phyloP scores from a whole-genome alignment of 139 green algal species.

The Desmodesmus armatus region DNA sequence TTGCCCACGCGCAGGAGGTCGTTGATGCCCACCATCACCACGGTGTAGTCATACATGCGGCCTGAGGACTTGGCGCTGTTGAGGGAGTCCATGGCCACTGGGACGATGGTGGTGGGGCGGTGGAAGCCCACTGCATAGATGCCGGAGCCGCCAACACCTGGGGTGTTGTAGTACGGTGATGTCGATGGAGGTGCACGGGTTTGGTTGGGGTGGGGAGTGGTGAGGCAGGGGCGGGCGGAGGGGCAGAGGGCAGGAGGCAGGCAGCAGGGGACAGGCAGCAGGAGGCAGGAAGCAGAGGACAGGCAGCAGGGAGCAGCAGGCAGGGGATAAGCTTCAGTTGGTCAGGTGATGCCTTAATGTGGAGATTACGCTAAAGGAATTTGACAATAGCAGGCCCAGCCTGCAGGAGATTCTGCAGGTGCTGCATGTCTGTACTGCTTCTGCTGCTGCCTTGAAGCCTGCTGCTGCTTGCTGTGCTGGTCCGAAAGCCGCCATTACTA shows the following conservation, averaged over 20 bases:
- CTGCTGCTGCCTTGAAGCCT: neutral
- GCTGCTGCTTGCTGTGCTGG: no score
- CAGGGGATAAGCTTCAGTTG: no score
- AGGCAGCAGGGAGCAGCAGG: no score
- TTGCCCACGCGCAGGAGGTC: conserved; percentile 44
- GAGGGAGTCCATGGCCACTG: neutral
- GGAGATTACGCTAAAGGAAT: no score
- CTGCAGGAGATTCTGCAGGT: no score
- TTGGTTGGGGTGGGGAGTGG: neutral
- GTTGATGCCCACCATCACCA: conserved; percentile 45
- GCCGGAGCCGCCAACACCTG: conserved; percentile 40
- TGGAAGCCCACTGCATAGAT: conserved; percentile 42
- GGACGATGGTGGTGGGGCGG: conserved; percentile 13
- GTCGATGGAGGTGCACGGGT: neutral
- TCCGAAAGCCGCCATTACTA: no score
- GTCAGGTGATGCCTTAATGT: no score
- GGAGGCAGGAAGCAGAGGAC: no score
- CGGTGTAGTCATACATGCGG: conserved; percentile 10
- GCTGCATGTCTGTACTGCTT: no score
- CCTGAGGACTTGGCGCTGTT: neutral
- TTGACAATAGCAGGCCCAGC: no score
- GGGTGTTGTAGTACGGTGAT: neutral
- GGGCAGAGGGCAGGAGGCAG: neutral
- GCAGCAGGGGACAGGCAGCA: neutral
- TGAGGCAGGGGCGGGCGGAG: neutral